Base-by-base conservation (phyloP, 768 basidiomycete species). In the Termitomyces sp. region DNA sequence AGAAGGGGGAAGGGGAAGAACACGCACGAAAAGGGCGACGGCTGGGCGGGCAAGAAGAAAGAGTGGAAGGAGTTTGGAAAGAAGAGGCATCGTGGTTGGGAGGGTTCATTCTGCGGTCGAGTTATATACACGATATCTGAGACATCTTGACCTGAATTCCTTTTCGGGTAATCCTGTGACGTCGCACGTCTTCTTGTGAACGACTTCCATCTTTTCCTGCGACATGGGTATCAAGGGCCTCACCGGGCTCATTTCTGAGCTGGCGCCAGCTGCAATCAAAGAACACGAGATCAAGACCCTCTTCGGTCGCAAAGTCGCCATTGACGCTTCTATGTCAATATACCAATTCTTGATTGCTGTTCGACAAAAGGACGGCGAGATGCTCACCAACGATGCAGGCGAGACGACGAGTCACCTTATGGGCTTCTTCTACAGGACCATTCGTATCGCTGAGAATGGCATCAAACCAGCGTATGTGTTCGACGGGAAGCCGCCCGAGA, bases 271-370 rank as follows among this genome's bases (percentile, higher is more conserved):
- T 51, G 78, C 90, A 9, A 93, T 97, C 65, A 82, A 88, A 71
- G 93, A 95, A 64, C 92, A 95, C 68, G 92, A 96, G 39, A 98
- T 98, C 56, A 96, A 97, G 76, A 94, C 92, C 26, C 86, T 99
- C 44, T 98, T 99, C 64, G 96, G 97, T 1, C 87, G 97, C 65
- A 98, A 98, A 77, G 94, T 98, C 63, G 96, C 96, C 58, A 93
- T 99, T 63, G 97, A 99, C 79, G 97, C 97, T 68, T 94, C 92
- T 59, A 94, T 94, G 92, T 91, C 88, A 2, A 94, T 95, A 52
- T 96, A 94, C 79, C 94, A 96, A 69, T 99, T 99, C 72, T 84
- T 99, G 58, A 98, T 99, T 58, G 97, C 97, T 20, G 97, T 98
- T 12, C 82, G 97, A 31, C 94, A 96, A 72, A 88, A 86, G 69